phyloP scores from a whole-genome alignment of 2,329 filamentous ascomycete genomes.

The Emergomyces orientalis region DNA sequence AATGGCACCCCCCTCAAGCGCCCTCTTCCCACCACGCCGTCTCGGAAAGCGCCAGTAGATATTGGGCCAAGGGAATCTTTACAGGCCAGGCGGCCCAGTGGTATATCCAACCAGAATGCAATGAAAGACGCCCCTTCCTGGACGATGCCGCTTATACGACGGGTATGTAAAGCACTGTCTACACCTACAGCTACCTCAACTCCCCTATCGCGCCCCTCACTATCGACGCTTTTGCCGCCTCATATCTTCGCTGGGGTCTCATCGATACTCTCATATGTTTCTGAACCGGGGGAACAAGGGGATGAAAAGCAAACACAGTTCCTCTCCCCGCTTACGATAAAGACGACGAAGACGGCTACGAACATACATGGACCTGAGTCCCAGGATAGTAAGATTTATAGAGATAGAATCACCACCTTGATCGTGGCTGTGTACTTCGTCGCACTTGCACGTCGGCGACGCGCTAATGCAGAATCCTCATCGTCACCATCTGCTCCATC shows the following conservation, averaged over 20 bases:
- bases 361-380: slow-evolving; percentile 27
- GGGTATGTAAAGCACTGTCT: slow-evolving; percentile 53
- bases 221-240: slow-evolving; percentile 49
- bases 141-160: slow-evolving; percentile 60
- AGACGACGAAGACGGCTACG: slow-evolving; percentile 20
- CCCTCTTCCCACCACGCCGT: not conserved
- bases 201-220: slow-evolving; percentile 29
- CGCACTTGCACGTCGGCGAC: slow-evolving; percentile 31
- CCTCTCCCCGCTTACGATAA: slow-evolving; percentile 14
- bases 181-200: slow-evolving; percentile 39
- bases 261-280: slow-evolving; percentile 43
- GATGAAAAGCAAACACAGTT: slow-evolving; percentile 11
- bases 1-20: slow-evolving; percentile 1
- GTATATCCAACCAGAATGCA: slow-evolving; percentile 20
- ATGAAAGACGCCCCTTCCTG: slow-evolving; percentile 48
- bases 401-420: slow-evolving; percentile 31
- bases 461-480: not conserved
- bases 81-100: slow-evolving; percentile 14
- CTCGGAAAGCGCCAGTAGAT: slow-evolving; percentile 8
- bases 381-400: slow-evolving; percentile 36
- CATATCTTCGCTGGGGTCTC: slow-evolving; percentile 66
- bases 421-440: slow-evolving; percentile 38
- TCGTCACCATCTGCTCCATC: slow-evolving; percentile 11
- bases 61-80: not conserved
- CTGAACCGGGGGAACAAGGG: slow-evolving; percentile 32